Conservation (phyloP, 257 asterid species). For the Fraxinus excelsior region DNA sequence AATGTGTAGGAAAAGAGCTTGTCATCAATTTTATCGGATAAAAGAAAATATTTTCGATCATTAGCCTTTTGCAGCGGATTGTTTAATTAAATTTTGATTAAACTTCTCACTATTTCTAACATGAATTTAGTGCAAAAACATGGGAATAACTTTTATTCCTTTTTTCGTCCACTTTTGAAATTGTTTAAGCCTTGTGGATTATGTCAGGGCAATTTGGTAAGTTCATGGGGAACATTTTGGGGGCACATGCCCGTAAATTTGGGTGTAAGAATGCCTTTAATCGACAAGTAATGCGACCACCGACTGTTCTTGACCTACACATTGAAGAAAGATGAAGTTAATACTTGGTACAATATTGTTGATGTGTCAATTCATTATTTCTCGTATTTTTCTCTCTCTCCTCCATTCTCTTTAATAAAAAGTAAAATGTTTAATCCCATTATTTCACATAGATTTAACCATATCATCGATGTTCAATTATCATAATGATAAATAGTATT, state of each 20-base stretch:
- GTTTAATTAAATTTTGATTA: neutral
- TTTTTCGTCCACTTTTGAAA: neutral
- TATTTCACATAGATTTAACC: no score
- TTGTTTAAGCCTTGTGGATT: neutral
- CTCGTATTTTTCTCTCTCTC: no score
- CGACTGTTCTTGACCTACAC: neutral
- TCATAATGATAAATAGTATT: no score
- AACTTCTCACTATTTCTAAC: neutral
- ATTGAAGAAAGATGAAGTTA: neutral
- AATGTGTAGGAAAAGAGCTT: no score
- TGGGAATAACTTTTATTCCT: neutral
- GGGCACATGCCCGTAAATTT: neutral
- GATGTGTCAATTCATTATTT: no score
- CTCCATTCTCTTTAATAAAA: no score
- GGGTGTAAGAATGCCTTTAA: neutral
- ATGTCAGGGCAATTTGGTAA: neutral
- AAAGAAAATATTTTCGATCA: neutral
- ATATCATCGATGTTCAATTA: no score
- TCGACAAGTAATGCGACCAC: neutral
- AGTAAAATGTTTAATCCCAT: no score
- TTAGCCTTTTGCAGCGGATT: neutral
- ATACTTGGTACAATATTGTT: no score
- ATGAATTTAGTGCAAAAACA: neutral
- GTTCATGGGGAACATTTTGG: neutral
- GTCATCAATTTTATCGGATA: no score